Conservation (phyloP, 2,329 filamentous ascomycete species). For the Fusarium sp. region DNA sequence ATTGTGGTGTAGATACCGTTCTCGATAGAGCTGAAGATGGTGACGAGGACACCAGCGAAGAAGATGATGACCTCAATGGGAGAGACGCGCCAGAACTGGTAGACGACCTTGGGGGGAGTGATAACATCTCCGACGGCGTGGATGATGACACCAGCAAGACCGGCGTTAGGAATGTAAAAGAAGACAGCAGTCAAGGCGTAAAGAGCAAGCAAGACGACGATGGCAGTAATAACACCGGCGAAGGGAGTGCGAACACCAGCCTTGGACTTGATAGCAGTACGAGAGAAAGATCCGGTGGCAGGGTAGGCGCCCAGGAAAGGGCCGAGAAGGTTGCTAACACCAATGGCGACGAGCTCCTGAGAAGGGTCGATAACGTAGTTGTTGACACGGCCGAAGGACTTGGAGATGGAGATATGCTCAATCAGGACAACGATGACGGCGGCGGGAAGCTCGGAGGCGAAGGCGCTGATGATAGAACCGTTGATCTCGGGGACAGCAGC, state of each 20-base stretch:
- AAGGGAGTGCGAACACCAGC: constrained; percentile 88
- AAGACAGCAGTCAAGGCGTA: constrained; percentile 87
- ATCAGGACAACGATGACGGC: constrained; percentile 82
- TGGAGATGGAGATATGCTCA: constrained; percentile 85
- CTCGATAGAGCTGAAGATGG: constrained; percentile 83
- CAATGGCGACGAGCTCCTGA: constrained; percentile 82
- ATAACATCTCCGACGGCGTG: constrained; percentile 90
- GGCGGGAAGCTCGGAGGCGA: constrained; percentile 74
- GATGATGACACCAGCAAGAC: constrained; percentile 85
- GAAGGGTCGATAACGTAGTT: constrained; percentile 85
- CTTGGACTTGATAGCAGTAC: constrained; percentile 95
- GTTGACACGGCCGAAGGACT: constrained; percentile 83
- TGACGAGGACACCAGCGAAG: constrained; percentile 85
- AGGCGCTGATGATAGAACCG: constrained; percentile 67
- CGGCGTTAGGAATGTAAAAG: constrained; percentile 85
- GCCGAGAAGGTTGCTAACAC: constrained; percentile 77
- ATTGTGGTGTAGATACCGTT: constrained; percentile 88
- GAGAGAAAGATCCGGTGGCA: constrained; percentile 88
- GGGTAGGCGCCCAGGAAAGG: constrained; percentile 87
- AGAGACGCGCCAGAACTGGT: constrained; percentile 88
- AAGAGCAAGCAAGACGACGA: constrained; percentile 84
- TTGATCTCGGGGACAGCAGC: constrained; percentile 74
- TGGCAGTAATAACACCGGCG: constrained; percentile 84
- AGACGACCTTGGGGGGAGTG: constrained; percentile 83
- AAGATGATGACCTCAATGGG: constrained; percentile 87